Percentiles rank a stretch among this genome's conserved stretches.
Conservation (phyloP, 805 yeast genomes). For the Allodekkera sacchari region DNA sequence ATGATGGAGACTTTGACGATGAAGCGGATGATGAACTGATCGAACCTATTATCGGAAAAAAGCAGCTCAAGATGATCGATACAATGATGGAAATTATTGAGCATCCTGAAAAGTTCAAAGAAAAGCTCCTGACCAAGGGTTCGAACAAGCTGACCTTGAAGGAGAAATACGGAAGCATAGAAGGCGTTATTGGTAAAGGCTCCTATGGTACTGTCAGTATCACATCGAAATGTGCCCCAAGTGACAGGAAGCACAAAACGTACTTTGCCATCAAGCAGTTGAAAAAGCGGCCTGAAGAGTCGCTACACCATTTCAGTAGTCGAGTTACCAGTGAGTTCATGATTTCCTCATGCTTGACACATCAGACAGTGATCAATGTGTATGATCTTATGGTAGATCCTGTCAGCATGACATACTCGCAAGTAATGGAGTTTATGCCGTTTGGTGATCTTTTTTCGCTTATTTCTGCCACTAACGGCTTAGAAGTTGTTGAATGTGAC, state of each 20-base stretch:
- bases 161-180: conserved; percentile 42
- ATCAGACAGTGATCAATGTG: conserved; percentile 67
- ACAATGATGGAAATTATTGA: conserved; percentile 39
- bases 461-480: conserved; percentile 40
- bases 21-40: conserved; percentile 31
- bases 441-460: conserved; percentile 72
- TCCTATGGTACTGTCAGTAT: conserved; percentile 41
- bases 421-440: conserved; percentile 93
- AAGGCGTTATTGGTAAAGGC: conserved; percentile 42
- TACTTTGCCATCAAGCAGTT: conserved; percentile 74
- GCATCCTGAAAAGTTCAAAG: conserved; percentile 27
- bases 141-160: conserved; percentile 28
- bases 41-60: conserved; percentile 42
- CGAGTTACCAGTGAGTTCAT: conserved; percentile 88
- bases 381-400: conserved; percentile 74
- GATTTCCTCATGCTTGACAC: conserved; percentile 70
- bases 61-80: conserved; percentile 40
- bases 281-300: conserved; percentile 52
- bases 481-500: conserved; percentile 67
- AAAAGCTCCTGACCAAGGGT: conserved; percentile 16
- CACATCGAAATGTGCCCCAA: conserved; percentile 32
- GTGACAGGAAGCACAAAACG: conserved; percentile 30
- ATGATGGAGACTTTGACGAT: conserved; percentile 27
- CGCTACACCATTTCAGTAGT: conserved; percentile 47
- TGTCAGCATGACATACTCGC: conserved; percentile 61